Evolutionary conservation across 495 filamentous ascomycete species (phyloP).

Genomic region (Gamarada debralockiae): DNA sequence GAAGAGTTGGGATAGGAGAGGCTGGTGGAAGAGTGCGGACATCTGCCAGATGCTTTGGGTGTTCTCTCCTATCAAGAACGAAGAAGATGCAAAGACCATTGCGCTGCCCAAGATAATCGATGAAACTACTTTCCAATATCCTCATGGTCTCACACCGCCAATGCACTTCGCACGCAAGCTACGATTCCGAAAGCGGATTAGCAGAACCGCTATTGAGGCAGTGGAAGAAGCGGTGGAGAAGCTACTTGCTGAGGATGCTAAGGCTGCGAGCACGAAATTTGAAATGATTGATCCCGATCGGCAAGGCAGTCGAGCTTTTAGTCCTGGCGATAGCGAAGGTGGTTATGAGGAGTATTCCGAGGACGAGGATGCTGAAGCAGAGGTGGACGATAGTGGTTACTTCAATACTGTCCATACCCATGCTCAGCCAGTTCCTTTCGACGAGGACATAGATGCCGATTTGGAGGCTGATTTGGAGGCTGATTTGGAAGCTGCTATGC

Average conservation of each 20-base stretch:
- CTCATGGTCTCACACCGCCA: slow-evolving; percentile 89
- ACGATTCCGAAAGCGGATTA: slow-evolving; percentile 79
- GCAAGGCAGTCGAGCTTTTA: slow-evolving; percentile 44
- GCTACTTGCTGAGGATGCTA: slow-evolving; percentile 65
- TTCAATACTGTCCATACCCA: slow-evolving; percentile 15
- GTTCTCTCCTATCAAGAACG: slow-evolving; percentile 61
- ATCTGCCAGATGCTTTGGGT: slow-evolving; percentile 94
- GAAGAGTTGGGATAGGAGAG: slow-evolving; percentile 92
- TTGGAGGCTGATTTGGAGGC: slow-evolving; percentile 31
- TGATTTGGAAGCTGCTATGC: slow-evolving; percentile 36
- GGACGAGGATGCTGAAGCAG: slow-evolving; percentile 49
- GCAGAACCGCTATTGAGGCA: slow-evolving; percentile 80
- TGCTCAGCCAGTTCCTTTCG: background rate
- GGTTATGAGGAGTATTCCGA: slow-evolving; percentile 31
- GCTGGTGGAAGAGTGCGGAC: slow-evolving; percentile 91
- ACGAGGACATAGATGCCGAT: slow-evolving; percentile 14
- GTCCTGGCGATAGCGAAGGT: slow-evolving; percentile 31
- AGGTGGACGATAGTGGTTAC: slow-evolving; percentile 32
- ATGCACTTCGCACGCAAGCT: slow-evolving; percentile 82
- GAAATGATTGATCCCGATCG: slow-evolving; percentile 63
- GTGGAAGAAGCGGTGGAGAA: slow-evolving; percentile 80
- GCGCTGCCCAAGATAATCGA: slow-evolving; percentile 64
- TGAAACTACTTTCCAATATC: slow-evolving; percentile 66
- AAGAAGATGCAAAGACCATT: slow-evolving; percentile 66
- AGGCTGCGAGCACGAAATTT: slow-evolving; percentile 49